Conservation (phyloP, 352 stramenopile genomes). For the Phytophthora megakarya region DNA sequence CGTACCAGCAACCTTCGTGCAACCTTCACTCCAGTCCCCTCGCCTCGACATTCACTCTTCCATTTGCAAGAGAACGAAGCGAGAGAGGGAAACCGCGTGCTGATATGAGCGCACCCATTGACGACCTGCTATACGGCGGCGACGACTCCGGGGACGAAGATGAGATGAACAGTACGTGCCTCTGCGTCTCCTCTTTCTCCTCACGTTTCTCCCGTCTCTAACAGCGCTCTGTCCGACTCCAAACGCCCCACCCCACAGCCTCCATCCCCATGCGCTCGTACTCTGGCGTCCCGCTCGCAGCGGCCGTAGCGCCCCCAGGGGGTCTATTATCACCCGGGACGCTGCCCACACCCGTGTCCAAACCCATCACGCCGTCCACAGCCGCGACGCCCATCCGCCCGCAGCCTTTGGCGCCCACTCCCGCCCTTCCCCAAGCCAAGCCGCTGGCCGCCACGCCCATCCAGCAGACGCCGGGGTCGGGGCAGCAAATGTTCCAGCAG, state of each 20-base stretch:
- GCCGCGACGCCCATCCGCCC: slow-evolving; percentile 24
- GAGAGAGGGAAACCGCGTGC: neutral
- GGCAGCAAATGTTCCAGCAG: slow-evolving; percentile 88
- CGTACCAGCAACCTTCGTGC: neutral
- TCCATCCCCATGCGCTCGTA: slow-evolving; percentile 45
- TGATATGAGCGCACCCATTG: slow-evolving; percentile 83
- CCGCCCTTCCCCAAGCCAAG: neutral
- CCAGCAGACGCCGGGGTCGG: slow-evolving; percentile 60
- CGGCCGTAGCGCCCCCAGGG: slow-evolving; percentile 29
- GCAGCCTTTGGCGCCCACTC: slow-evolving; percentile 17
- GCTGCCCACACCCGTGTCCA: slow-evolving; percentile 1
- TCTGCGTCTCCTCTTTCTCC: slow-evolving; percentile 6
- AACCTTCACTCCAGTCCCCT: neutral
- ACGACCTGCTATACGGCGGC: slow-evolving; percentile 81
- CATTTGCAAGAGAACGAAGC: slow-evolving; percentile 27
- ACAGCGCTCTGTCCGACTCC: slow-evolving; percentile 13
- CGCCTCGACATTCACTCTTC: slow-evolving; percentile 15
- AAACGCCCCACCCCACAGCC: slow-evolving; percentile 17
- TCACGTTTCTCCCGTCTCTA: slow-evolving; percentile 1
- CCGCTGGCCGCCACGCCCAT: slow-evolving; percentile 13
- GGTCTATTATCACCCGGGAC: slow-evolving; percentile 27
- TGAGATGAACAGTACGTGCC: slow-evolving; percentile 63
- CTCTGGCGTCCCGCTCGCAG: slow-evolving; percentile 34
- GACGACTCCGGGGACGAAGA: slow-evolving; percentile 85
- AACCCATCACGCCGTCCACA: slow-evolving; percentile 15